Evolutionary conservation across 495 filamentous ascomycete genomes (phyloP).

Genomic region (Talaromyces wortmannii): DNA sequence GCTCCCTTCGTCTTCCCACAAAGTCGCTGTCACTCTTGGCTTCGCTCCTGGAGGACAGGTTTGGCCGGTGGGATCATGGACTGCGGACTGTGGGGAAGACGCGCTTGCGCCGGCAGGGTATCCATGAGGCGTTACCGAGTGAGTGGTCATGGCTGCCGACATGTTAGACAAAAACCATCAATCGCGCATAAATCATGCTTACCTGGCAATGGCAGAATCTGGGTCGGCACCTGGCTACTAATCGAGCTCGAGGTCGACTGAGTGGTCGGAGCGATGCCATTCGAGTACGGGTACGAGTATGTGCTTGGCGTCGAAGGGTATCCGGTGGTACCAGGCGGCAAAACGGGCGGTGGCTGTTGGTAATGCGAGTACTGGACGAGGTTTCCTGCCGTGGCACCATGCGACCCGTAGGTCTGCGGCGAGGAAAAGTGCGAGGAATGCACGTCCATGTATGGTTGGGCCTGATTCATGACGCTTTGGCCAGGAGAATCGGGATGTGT

Average conservation of each 20-base stretch:
- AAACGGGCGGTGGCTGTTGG: slow-evolving; percentile 68
- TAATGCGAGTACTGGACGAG: slow-evolving; percentile 65
- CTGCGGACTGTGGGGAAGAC: slow-evolving; percentile 43
- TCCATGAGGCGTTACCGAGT: slow-evolving; percentile 32
- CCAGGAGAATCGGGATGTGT: slow-evolving; percentile 14
- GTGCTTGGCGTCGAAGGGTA: slow-evolving; percentile 58
- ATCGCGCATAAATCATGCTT: slow-evolving; percentile 9
- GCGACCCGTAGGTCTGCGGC: slow-evolving; percentile 70
- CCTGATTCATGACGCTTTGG: slow-evolving; percentile 80
- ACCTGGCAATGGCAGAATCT: slow-evolving; percentile 66
- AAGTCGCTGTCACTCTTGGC: slow-evolving; percentile 91
- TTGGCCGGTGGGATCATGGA: slow-evolving; percentile 86
- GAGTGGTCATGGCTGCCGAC: slow-evolving; percentile 33
- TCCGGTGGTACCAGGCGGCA: slow-evolving; percentile 69
- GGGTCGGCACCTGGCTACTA: slow-evolving; percentile 43
- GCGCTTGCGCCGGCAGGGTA: slow-evolving; percentile 43
- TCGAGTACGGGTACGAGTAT: slow-evolving; percentile 67
- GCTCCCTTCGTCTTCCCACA: slow-evolving; percentile 98
- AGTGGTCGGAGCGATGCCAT: slow-evolving; percentile 60
- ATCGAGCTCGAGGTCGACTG: slow-evolving; percentile 66
- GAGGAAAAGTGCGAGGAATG: slow-evolving; percentile 75
- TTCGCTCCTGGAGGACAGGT: slow-evolving; percentile 93
- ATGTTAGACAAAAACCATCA: background rate
- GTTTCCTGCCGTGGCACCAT: slow-evolving; percentile 71
- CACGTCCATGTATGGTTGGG: slow-evolving; percentile 77